phyloP scores from a whole-genome alignment of 2,329 filamentous ascomycete genomes.

The Diplodia intermedia region DNA sequence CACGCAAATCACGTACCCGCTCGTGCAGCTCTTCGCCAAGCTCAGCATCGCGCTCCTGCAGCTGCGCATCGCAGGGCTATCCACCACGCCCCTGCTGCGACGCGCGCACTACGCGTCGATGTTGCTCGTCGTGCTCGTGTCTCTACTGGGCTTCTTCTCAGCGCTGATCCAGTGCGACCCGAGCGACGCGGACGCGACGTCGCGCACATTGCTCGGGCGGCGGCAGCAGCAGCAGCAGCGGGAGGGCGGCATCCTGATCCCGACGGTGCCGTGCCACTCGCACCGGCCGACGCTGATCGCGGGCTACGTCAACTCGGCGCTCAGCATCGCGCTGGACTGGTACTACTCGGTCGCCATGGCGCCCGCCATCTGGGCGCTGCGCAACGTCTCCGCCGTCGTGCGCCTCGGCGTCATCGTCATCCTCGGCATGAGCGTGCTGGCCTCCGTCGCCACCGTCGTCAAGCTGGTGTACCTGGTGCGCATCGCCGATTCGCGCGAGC shows the following conservation, averaged over 20 bases:
- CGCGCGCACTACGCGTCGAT: conserved; percentile 16
- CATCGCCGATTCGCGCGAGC: too few species aligned
- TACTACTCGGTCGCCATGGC: conserved; percentile 27
- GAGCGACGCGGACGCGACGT: too few species aligned
- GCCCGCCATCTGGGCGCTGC: conserved; percentile 17
- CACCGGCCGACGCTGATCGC: neutral
- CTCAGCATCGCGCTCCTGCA: conserved; percentile 26
- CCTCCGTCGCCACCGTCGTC: too few species aligned
- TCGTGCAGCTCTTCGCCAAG: conserved; percentile 3
- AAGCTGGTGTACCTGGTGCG: too few species aligned
- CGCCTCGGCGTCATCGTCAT: neutral
- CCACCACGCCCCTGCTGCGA: neutral
- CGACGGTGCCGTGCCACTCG: neutral
- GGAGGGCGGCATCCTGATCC: neutral
- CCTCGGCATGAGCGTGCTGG: conserved; percentile 9
- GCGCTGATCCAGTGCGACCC: conserved; percentile 12
- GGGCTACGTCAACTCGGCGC: conserved; percentile 3
- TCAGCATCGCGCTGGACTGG: conserved; percentile 21
- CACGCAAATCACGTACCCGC: conserved; percentile 1
- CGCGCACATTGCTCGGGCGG: too few species aligned
- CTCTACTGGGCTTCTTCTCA: neutral
- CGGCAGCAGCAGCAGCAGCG: too few species aligned
- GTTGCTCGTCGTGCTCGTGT: neutral
- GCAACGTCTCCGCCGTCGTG: conserved; percentile 1
- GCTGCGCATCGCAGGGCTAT: conserved; percentile 13